Percentiles rank a stretch among this genome's conserved stretches.
Evolutionary conservation across 805 yeast genomes (phyloP).

Genomic region (Komagataella ulmi): DNA sequence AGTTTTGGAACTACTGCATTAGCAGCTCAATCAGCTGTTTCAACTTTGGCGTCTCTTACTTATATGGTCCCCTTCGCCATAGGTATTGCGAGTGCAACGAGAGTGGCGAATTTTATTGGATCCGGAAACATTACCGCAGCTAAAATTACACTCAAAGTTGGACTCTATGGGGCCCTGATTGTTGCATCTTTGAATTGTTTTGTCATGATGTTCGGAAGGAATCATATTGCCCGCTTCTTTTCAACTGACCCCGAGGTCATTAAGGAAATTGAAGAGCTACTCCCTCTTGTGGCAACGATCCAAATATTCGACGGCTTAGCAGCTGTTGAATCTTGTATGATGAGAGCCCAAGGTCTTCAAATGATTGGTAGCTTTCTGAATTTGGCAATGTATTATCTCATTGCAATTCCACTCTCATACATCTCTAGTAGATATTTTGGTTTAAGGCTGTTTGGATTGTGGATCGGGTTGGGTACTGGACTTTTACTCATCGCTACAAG

Average conservation of each 20-base stretch:
- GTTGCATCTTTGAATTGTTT: slow-evolving; percentile 26
- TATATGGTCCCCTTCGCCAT: slow-evolving; percentile 48
- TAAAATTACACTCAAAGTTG: slow-evolving; percentile 27
- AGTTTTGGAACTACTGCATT: slow-evolving; percentile 37
- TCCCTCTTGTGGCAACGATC: slow-evolving; percentile 53
- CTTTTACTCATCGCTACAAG: slow-evolving; percentile 36
- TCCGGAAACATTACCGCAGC: slow-evolving; percentile 21
- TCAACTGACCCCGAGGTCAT: slow-evolving; percentile 49
- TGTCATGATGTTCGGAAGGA: slow-evolving; percentile 29
- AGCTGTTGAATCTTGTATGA: slow-evolving; percentile 56
- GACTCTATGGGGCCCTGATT: slow-evolving; percentile 20
- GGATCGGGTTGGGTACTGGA: slow-evolving; percentile 66
- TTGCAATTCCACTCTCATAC: slow-evolving; percentile 36
- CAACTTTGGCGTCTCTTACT: slow-evolving; percentile 35
- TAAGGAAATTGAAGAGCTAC: slow-evolving; percentile 32
- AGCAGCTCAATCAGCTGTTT: slow-evolving; percentile 43
- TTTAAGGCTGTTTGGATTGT: slow-evolving; percentile 42
- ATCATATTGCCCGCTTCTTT: slow-evolving; percentile 42
- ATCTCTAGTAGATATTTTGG: slow-evolving; percentile 26
- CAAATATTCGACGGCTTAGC: slow-evolving; percentile 62
- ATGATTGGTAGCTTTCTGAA: slow-evolving; percentile 60
- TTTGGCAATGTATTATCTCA: slow-evolving; percentile 32
- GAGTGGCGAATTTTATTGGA: slow-evolving; percentile 43
- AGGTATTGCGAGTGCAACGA: slow-evolving; percentile 39
- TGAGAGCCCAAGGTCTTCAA: slow-evolving; percentile 70